Evolutionary conservation across 2,329 filamentous ascomycete species (phyloP), one percentile per base, ranked within the genome.

Genomic region (Cryphonectria radicalis): DNA sequence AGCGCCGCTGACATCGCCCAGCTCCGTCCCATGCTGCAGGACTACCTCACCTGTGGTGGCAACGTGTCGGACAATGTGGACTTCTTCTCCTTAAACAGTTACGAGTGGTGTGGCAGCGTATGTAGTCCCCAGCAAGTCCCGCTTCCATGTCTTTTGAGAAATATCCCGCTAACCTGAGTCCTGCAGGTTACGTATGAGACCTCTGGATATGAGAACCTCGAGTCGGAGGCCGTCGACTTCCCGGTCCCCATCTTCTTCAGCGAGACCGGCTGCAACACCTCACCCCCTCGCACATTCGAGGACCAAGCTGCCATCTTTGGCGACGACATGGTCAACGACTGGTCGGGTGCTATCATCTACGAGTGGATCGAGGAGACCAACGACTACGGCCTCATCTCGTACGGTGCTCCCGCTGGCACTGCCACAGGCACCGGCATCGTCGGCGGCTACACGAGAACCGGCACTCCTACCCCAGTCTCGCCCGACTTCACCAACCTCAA

Each of bases 281-380:
- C 85, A 0, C 82, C 82, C 1, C 90, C 91, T 0, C 87, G 92
- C 60, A 82, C 85, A 1, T 94, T 92, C 78, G 84, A 85, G 35
- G 92, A 97, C 78, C 93, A 96, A 80, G 85, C 87, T 57, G 90
- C 93, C 66, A 93, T 97, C 75, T 92, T 96, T 76, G 91, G 92
- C 60, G 76, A 85, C 0, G 81, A 93, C 3, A 97, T 97, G 94
- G 82, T 87, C 7, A 84, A 85, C 70, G 87, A 87, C 76, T 90
- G 82, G 89, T 94, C 92, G 67, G 94, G 94, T 69, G 87, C 92
- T 68, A 94, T 97, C 74, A 86, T 97, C 75, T 97, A 97, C 81
- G 93, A 97, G 79, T 97, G 94, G 94, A 93, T 97, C 74, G 84
- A 95, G 78, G 94, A 97, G 81, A 84, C 87, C 66, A 97, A 97